A percentile compares a stretch with the other conserved stretches of the same genome.
Conservation (phyloP, 352 stramenopile species). For the Phytophthora constricta region DNA sequence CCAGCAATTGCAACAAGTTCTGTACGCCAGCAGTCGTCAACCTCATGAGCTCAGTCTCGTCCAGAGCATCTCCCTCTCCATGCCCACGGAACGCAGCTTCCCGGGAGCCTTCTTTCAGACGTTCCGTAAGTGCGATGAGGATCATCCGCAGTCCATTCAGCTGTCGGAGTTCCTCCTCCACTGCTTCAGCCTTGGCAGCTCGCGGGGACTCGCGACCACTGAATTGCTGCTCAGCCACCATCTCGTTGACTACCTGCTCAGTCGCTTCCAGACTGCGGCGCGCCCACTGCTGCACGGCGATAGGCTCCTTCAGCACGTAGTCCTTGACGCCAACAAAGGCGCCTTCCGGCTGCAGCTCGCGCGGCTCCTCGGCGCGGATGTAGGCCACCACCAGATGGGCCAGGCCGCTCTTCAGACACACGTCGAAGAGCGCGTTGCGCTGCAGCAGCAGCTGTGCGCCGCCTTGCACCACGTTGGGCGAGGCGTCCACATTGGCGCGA, state of each 20-base stretch:
- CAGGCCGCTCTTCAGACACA: slow-evolving; percentile 75
- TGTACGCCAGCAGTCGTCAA: slow-evolving; percentile 71
- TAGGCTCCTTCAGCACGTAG: slow-evolving; percentile 82
- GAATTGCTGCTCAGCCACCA: slow-evolving; percentile 57
- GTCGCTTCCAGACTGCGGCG: slow-evolving; percentile 59
- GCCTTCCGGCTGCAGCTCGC: slow-evolving; percentile 23
- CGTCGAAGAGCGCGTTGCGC: slow-evolving; percentile 78
- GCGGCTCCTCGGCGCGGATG: slow-evolving; percentile 52
- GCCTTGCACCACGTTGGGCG: slow-evolving; percentile 47
- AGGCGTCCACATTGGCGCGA: slow-evolving; percentile 62
- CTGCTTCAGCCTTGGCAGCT: slow-evolving; percentile 36
- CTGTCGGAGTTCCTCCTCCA: slow-evolving; percentile 58
- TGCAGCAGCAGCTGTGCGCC: slow-evolving; percentile 53
- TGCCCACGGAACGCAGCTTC: slow-evolving; percentile 48
- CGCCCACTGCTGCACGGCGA: slow-evolving; percentile 83
- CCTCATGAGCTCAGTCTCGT: slow-evolving; percentile 74
- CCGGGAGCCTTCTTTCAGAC: slow-evolving; percentile 66
- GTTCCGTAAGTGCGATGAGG: slow-evolving; percentile 70
- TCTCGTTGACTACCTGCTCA: slow-evolving; percentile 61
- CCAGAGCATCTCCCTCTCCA: slow-evolving; percentile 46
- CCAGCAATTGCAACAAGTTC: slow-evolving; percentile 73
- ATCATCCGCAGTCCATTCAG: slow-evolving; percentile 74
- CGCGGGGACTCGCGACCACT: slow-evolving; percentile 41
- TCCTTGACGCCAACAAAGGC: slow-evolving; percentile 44
- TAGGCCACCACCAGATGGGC: slow-evolving; percentile 79